Evolutionary conservation across 495 filamentous ascomycete species (phyloP).

Genomic region (Polyplosphaeria fusca): DNA sequence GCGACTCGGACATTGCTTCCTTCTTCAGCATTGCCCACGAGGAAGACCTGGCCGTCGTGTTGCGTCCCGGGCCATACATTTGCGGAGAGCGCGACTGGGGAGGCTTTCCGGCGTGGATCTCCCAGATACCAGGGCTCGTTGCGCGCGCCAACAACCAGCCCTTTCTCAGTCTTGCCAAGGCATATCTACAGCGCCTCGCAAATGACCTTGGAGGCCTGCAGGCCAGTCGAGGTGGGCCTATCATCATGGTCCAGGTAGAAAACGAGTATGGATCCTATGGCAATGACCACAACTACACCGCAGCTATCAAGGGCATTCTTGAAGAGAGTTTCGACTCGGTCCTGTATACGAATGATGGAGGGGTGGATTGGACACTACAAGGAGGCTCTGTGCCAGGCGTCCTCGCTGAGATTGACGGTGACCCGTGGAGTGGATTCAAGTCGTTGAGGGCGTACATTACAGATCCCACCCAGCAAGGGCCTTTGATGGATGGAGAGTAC

Average conservation of each 20-base stretch:
- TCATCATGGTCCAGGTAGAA: constrained; percentile 51
- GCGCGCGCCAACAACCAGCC: constrained; percentile 42
- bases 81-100: constrained; percentile 53
- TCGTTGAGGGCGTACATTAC: constrained; percentile 45
- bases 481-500: constrained; percentile 49
- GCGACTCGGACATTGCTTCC: constrained; percentile 43
- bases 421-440: constrained; percentile 44
- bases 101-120: constrained; percentile 49
- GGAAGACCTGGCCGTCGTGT: constrained; percentile 43
- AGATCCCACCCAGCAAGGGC: constrained; percentile 43
- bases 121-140: constrained; percentile 40
- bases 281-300: constrained; percentile 43
- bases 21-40: constrained; percentile 48
- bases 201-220: constrained; percentile 39
- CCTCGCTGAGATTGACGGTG: constrained; percentile 47
- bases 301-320: constrained; percentile 42
- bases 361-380: constrained; percentile 41
- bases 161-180: constrained; percentile 42
- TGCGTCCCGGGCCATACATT: constrained; percentile 49
- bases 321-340: constrained; percentile 41
- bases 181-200: constrained; percentile 42
- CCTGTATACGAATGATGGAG: constrained; percentile 51
- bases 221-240: constrained; percentile 44
- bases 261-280: constrained; percentile 52
- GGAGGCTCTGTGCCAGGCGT: constrained; percentile 46